phyloP scores from a whole-genome alignment of 2,329 filamentous ascomycete species.

The Fusarium palustre region DNA sequence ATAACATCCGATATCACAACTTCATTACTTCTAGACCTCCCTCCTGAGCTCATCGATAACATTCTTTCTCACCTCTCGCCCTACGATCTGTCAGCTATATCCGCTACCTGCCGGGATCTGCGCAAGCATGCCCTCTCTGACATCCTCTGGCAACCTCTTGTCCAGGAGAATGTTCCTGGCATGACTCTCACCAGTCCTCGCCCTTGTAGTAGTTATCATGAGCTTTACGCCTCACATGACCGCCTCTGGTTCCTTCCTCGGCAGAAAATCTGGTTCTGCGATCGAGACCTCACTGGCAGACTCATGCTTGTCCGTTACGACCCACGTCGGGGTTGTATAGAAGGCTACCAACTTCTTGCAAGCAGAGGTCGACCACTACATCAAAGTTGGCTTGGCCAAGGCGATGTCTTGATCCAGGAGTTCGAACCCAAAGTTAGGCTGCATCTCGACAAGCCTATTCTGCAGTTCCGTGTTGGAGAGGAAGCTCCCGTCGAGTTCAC shows the following conservation, averaged over 20 bases:
- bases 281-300: conserved; percentile 78
- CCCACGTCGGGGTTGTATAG: conserved; percentile 77
- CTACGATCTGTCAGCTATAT: conserved; percentile 69
- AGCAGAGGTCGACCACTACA: conserved; percentile 66
- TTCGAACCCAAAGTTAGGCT: conserved; percentile 78
- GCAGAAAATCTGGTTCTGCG: conserved; percentile 87
- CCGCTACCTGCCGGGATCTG: conserved; percentile 71
- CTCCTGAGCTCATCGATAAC: conserved; percentile 79
- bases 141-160: conserved; percentile 75
- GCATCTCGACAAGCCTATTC: conserved; percentile 78
- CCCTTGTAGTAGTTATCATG: conserved; percentile 73
- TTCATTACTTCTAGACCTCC: conserved; percentile 66
- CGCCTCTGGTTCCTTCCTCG: conserved; percentile 86
- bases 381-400: conserved; percentile 73
- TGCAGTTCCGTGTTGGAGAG: conserved; percentile 62
- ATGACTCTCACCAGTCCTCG: conserved; percentile 63
- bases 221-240: conserved; percentile 79
- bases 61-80: conserved; percentile 76
- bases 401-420: conserved; percentile 74
- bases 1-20: conserved; percentile 10
- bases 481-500: conserved; percentile 7
- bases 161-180: conserved; percentile 75
- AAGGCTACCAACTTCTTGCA: conserved; percentile 81
- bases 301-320: conserved; percentile 84
- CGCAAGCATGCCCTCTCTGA: conserved; percentile 72